Base-by-base conservation (phyloP, 1,284 basidiomycete genomes). In the Cryptococcus hybrid region DNA sequence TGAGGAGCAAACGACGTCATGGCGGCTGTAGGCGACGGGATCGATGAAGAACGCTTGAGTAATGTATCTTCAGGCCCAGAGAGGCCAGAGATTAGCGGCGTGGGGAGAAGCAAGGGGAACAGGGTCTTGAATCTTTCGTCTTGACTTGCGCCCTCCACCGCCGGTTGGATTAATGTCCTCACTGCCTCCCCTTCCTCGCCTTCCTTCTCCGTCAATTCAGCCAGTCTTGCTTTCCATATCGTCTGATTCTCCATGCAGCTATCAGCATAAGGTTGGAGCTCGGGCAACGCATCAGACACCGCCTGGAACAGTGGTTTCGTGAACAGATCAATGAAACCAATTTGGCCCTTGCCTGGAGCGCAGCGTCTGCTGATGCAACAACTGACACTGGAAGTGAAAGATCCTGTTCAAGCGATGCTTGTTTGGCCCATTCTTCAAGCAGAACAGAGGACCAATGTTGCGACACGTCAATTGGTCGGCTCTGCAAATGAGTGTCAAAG, bases 391-490 rank as follows among this genome's bases (percentile, higher is more conserved):
- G 86, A 18, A 97, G 80, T 44, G 85, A 82, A 52, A 92, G 84
- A 59, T 87, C 84, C 62, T 84, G 83, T 74, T 96, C 93, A 6
- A 95, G 82, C 13, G 83, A 81, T 1, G 90, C 88, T 75, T 97
- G 93, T 15, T 86, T 86, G 7, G 84, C 83, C 94, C 94, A 97
- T 77, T 97, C 94, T 54, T 87, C 82, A 72, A 89, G 84, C 37
- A 97, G 79, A 1, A 90, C 91, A 6, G 85, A 82, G 3, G 92
- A 92, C 93, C 93, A 97, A 65, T 92, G 87, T 69, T 90, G 85
- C 3, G 91, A 92, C 7, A 95, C 88, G 24, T 84, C 81, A 62
- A 92, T 90, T 1, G 93, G 93, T n/a, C 93, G 90, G 61, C 88
- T 87, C 91, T 94, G 69, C 15, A 39, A n/a, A 42, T 34, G n/a